Conservation (phyloP, 1,284 basidiomycete genomes). For the Prillingera fragicola region DNA sequence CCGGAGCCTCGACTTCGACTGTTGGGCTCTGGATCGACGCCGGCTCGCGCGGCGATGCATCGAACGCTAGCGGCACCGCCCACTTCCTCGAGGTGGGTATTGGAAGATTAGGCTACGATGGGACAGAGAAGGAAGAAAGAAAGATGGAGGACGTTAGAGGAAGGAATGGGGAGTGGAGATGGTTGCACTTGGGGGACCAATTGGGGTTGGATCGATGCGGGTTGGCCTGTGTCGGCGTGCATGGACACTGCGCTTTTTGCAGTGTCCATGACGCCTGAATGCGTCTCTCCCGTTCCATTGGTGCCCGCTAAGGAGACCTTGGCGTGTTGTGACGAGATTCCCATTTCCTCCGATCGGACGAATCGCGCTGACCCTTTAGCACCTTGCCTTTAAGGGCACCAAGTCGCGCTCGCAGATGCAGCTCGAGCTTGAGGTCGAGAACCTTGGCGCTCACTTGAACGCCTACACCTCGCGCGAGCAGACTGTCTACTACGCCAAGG, state of each 20-base stretch:
- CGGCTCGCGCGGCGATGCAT: conserved; percentile 91
- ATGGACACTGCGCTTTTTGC: not conserved
- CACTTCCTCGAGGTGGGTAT: conserved; percentile 88
- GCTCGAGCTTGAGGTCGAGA: conserved; percentile 96
- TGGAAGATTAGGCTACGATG: too few relatives aligned
- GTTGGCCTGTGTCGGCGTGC: not conserved
- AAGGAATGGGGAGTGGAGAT: not conserved
- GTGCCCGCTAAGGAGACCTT: too few relatives aligned
- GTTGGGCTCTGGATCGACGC: conserved; percentile 99
- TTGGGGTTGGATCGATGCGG: not conserved
- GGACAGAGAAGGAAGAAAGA: too few relatives aligned
- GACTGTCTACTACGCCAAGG: conserved; percentile 99
- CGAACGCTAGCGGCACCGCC: conserved; percentile 89
- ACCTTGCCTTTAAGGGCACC: conserved; percentile 69
- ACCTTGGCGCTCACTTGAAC: conserved; percentile 94
- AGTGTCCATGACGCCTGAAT: too few relatives aligned
- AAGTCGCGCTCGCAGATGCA: conserved; percentile 80
- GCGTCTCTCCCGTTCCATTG: too few relatives aligned
- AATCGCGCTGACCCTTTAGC: conserved; percentile 22
- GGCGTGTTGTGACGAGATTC: too few relatives aligned
- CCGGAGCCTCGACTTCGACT: conserved; percentile 93
- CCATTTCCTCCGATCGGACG: too few relatives aligned
- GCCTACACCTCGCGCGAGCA: conserved; percentile 99
- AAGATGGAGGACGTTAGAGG: conserved; percentile 30
- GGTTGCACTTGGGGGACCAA: not conserved